These are phyloP conservation scores for Debaryomyces udenii DNA, from an alignment of 1,139 yeast genomes.

Conservation along the genomic window DNA sequence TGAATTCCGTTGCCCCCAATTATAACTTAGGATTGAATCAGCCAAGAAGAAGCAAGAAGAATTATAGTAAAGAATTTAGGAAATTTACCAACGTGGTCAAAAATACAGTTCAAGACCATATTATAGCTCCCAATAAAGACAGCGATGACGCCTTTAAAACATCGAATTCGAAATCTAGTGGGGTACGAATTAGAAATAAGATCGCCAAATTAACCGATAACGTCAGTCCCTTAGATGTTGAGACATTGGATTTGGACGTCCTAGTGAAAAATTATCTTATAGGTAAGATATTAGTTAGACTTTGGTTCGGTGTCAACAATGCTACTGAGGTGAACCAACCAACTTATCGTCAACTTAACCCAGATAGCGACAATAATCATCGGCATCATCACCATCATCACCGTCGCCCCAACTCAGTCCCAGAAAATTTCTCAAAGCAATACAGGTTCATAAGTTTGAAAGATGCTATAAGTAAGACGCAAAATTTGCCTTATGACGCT, in stretches of 20 bases:
- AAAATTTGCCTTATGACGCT: slow-evolving; percentile 17
- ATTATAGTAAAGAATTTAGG: slow-evolving; percentile 54
- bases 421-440: slow-evolving; percentile 11
- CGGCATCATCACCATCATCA: slow-evolving; percentile 18
- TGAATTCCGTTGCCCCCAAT: slow-evolving; percentile 1
- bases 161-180: slow-evolving; percentile 22
- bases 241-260: slow-evolving; percentile 44
- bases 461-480: slow-evolving; percentile 36
- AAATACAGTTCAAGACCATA: slow-evolving; percentile 69
- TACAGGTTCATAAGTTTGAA: slow-evolving; percentile 42
- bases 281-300: slow-evolving; percentile 39
- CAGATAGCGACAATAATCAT: slow-evolving; percentile 16
- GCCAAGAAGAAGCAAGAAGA: slow-evolving; percentile 29
- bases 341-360: slow-evolving; percentile 7
- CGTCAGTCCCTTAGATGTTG: slow-evolving; percentile 44
- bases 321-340: not conserved
- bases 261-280: slow-evolving; percentile 35
- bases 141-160: slow-evolving; percentile 27
- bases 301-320: slow-evolving; percentile 34
- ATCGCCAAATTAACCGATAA: slow-evolving; percentile 43
- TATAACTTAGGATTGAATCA: slow-evolving; percentile 15
- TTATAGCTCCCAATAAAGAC: slow-evolving; percentile 33
- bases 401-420: slow-evolving; percentile 12
- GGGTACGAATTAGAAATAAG: slow-evolving; percentile 37
- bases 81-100: slow-evolving; percentile 71